Evolutionary conservation across 306 rosid genomes (phyloP), one percentile per base, ranked within the genome.

Genomic region (Castanospermum australe): DNA sequence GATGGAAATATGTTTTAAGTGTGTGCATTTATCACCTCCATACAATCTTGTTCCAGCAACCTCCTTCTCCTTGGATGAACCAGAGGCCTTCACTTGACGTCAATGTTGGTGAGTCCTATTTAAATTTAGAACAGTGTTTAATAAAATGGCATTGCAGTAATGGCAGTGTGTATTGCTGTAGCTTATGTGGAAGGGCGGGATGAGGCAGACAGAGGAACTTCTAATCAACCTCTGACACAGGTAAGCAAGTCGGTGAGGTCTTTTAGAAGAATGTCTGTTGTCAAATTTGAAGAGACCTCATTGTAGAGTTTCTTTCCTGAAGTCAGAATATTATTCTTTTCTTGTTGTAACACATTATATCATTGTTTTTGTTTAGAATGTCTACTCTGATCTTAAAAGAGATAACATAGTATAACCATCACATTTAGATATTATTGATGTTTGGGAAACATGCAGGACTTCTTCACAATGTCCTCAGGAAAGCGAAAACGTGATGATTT

Each of bases 171-270:
- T 71, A 35, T 85, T 79, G 50, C 54, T 90, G 71, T 68, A 94
- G 98, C 97, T 84, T 94, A 94, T 48, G 97, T 85, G 71, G 98
- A 94, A 89, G 97, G 94, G 89, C 91, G 96, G 81, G 97, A 94
- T 8, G 97, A 87, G 79, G 86, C 70, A 30, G 97, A 90, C 73
- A 92, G 92, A 80, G 98, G 96, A 82, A 75, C 85, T 52, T 81
- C 97, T 57, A 86, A 86, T 74, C 96, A 88, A 84, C 74, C 88
- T 45, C 78, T 83, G 56, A 92, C 94, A 71, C 96, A 94, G 91
- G 98, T 90, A 89, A 79, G 77, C 83, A 28, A 83, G 75, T 67
- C 48, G 36, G 22, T 25, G 55, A 45, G 79, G 75, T 76, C 36
- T 25, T 79, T 68, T 42, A 18, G 75, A 77, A 72, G 77, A 65